Conservation (phyloP, 306 rosid genomes). For the Erythrophleum fordii region DNA sequence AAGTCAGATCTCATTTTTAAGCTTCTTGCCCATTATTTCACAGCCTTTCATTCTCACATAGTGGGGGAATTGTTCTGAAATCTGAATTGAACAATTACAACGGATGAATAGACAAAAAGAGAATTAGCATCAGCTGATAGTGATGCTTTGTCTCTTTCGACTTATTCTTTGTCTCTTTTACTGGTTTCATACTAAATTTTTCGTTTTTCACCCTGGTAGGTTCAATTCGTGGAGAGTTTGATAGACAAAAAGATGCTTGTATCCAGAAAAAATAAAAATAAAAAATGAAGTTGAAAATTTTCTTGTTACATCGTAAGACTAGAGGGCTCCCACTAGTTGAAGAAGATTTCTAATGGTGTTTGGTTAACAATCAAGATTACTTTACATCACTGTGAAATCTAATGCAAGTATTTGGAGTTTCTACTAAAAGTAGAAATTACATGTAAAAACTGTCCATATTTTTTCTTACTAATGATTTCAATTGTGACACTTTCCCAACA, state of each 20-base stretch:
- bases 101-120: slow-evolving; percentile 27
- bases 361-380: background rate
- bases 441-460: background rate
- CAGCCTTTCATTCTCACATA: background rate
- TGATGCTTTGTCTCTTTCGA: slow-evolving; percentile 33
- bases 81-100: slow-evolving; percentile 16
- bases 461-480: background rate
- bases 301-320: background rate
- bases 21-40: background rate
- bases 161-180: background rate
- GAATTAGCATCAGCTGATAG: slow-evolving; percentile 27
- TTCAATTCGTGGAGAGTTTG: too few species aligned
- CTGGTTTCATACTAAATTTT: too few species aligned
- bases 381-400: background rate
- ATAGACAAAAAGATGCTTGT: background rate
- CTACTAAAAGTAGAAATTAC: background rate
- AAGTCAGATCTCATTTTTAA: too few species aligned
- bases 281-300: background rate
- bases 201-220: too few species aligned
- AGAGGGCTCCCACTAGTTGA: background rate
- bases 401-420: background rate
- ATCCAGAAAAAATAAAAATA: background rate
- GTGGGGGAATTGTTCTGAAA: background rate
- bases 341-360: background rate
- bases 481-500: background rate